phyloP scores from a whole-genome alignment of 768 basidiomycete genomes.

The Kwoniella bestiolae region DNA sequence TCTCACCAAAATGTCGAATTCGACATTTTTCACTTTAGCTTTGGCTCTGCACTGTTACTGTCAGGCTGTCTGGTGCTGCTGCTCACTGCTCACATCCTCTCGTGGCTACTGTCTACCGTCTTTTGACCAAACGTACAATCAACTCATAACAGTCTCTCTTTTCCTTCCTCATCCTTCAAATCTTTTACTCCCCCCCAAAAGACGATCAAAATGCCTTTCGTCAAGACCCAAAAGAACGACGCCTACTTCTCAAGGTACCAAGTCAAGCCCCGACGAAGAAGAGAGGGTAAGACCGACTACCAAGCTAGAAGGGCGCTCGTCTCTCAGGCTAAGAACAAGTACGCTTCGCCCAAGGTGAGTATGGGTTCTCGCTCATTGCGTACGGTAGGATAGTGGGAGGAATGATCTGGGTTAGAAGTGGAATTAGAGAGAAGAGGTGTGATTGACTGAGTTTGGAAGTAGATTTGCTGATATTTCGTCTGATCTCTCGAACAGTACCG shows the following conservation, averaged over 20 bases:
- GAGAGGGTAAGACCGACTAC: conserved; percentile 99
- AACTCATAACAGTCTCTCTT: not conserved
- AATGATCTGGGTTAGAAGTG: not conserved
- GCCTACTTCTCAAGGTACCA: conserved; percentile 86
- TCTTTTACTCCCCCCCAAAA: conserved; percentile 33
- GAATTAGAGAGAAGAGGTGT: not conserved
- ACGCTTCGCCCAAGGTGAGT: conserved; percentile 97
- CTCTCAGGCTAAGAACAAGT: conserved; percentile 99
- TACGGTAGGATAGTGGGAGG: not conserved
- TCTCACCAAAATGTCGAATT: not conserved
- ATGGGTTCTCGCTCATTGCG: not conserved
- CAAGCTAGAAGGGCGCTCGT: conserved; percentile 97
- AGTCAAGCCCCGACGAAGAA: conserved; percentile 95
- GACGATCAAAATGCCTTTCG: conserved; percentile 72
- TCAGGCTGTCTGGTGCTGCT: not conserved
- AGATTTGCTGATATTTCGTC: not conserved
- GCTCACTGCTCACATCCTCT: not conserved
- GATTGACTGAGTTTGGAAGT: not conserved
- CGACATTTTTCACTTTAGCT: not conserved
- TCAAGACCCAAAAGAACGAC: conserved; percentile 93
- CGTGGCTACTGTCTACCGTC: conserved; percentile 15
- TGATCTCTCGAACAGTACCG: conserved; percentile 46
- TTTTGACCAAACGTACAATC: too few relatives aligned
- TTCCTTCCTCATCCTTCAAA: conserved; percentile 26
- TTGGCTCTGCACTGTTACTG: not conserved